Evolutionary conservation across 1,284 basidiomycete species (phyloP), one percentile per base, ranked within the genome.

Genomic region (Apiotrichum gracile): DNA sequence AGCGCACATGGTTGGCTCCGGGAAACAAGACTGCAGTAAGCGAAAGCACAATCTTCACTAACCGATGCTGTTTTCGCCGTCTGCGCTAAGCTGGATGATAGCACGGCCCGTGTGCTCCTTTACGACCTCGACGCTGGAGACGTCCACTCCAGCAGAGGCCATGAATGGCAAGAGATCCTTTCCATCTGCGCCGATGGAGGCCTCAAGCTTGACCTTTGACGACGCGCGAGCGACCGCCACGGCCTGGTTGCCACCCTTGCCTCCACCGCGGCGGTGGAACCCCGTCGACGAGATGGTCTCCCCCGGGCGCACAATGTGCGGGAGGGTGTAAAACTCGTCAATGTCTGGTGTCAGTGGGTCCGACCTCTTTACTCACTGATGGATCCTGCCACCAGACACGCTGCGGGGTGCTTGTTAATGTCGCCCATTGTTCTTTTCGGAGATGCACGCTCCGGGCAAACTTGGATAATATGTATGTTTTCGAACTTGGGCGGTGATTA

Each of bases 241-340:
- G 16, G 78, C 75, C 52, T 78, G 76, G 55, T 79, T 79, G 7
- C 77, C 78, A n/a, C 78, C 78, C 58, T 79, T 79, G 0, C 78
- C 78, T 9, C 78, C 78, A 8, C 74, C 69, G 41, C 70, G 63
- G 22, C 71, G 67, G 21, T 70, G 66, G 47, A 74, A 70, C 1
- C 55, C 58, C 9, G 67, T 72, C 0, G 77, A 78, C 5, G 77
- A 70, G 51, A 79, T 74, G 7, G 78, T 79, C 62, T 79, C 77
- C 1, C 78, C 78, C 0, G 75, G 69, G 7, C 65, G 58, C 19
- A 78, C 78, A 51, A 78, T 75, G 51, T 78, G 75, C 0, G 73
- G 69, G 3, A 79, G 62, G 26, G 61, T 52, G 63, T 76, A 78
- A 68, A 78, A 77, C 61, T 79, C 58, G 49, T 60, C 58, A 37